Evolutionary conservation across 2,329 filamentous ascomycete genomes (phyloP), one percentile per base, ranked within the genome.

Genomic region (Fusarium sp.): DNA sequence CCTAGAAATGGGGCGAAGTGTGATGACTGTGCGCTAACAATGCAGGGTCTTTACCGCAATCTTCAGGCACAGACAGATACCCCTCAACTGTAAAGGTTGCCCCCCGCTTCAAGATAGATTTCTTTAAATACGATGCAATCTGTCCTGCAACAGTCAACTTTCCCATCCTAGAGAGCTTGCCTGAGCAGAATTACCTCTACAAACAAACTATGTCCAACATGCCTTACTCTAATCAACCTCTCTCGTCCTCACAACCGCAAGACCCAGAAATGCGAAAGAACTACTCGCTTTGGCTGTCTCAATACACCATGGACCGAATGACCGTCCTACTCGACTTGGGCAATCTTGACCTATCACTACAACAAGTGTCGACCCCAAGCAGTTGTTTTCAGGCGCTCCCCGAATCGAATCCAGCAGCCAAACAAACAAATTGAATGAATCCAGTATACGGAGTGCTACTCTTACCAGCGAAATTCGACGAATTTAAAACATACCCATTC

Each of bases 241-340:
- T 24, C 2, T 26, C 23, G 26, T 24, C 12, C 12, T 33, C 18
- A 12, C 5, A 16, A 21, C 8, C 12, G 2, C 21, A 9, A 28
- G 21, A 18, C 1, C 10, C 16, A 16, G n/a, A 23, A 20, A 42
- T 39, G 16, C 39, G 15, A 15, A 43, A 46, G 12, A 46, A 35
- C 2, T 54, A 54, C 24, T 54, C 50, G 8, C 5, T 23, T 11
- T 54, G 18, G 29, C 31, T 47, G 24, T 54, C 50, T 1, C 23
- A 54, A 20, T 47, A 54, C 29, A 54, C 50, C 1, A 54, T 47
- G 50, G 43, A 54, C n/a, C 33, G 29, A 37, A 47, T 54, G 15
- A 2, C 24, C 28, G 23, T 46, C 37, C 39, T 54, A 16, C 39
- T 54, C 15, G 7, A 54, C 8, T 54, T 29, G 10, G 39, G 21